These are phyloP conservation scores for Cercospora sojina DNA, from an alignment of 2,329 filamentous ascomycete species.

Conservation along the genomic window DNA sequence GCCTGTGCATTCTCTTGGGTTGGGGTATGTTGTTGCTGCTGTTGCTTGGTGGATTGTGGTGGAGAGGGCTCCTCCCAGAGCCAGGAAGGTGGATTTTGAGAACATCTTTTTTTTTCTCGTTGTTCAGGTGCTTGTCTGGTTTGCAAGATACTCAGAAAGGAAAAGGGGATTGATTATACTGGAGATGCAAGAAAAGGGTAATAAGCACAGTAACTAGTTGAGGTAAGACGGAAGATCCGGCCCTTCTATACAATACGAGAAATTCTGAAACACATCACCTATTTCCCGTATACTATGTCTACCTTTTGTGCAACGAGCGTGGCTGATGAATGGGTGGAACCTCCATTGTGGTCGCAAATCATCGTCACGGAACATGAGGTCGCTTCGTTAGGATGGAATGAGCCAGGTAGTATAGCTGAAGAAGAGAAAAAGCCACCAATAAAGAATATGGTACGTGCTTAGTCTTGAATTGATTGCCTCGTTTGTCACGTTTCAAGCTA, in stretches of 20 bases:
- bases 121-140: neutral
- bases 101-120: neutral
- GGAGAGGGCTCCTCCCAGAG: constrained; percentile 27
- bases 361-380: neutral
- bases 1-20: constrained; percentile 44
- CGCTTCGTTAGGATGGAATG: neutral
- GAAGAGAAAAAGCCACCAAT: constrained; percentile 6
- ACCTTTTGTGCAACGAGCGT: neutral
- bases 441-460: neutral
- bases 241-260: neutral
- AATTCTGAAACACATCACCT: neutral
- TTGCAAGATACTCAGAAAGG: neutral
- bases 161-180: too few species aligned
- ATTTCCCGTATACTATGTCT: neutral
- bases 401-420: neutral
- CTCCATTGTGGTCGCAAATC: too few species aligned
- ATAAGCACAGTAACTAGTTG: neutral
- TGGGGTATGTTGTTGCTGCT: constrained; percentile 39
- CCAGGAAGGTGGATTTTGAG: constrained; percentile 9
- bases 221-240: neutral
- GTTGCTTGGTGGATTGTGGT: neutral
- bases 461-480: neutral
- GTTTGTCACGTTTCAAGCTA: neutral
- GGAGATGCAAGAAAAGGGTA: too few species aligned
- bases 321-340: neutral